These are phyloP conservation scores for Talaromyces thailandensis DNA, from an alignment of 495 filamentous ascomycete species.

Conservation along the genomic window DNA sequence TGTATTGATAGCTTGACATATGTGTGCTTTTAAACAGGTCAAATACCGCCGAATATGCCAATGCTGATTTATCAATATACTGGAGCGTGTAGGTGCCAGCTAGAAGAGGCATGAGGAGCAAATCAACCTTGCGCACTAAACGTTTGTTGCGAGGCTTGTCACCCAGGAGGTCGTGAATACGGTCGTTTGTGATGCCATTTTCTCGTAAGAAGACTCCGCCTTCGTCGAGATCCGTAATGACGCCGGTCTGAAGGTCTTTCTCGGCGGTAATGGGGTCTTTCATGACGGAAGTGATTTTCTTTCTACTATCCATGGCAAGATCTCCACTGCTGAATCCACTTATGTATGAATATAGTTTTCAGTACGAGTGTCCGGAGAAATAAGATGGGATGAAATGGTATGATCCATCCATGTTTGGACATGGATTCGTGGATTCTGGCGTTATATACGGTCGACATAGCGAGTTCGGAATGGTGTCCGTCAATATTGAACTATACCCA, in stretches of 20 bases:
- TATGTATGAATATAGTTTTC: background rate
- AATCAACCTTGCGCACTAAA: slow-evolving; percentile 30
- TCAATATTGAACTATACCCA: background rate
- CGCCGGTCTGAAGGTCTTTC: slow-evolving; percentile 21
- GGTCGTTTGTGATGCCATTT: slow-evolving; percentile 17
- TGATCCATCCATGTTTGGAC: background rate
- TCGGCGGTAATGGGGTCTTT: slow-evolving; percentile 8
- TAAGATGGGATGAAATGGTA: background rate
- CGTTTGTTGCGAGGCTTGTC: slow-evolving; percentile 17
- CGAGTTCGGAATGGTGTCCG: background rate
- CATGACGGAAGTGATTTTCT: background rate
- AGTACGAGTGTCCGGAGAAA: background rate
- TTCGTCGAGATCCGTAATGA: slow-evolving; percentile 22
- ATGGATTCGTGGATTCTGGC: background rate
- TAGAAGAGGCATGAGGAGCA: slow-evolving; percentile 40
- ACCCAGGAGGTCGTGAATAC: slow-evolving; percentile 13
- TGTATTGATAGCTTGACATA: slow-evolving; percentile 35
- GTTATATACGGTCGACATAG: slow-evolving; percentile 5
- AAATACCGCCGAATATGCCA: slow-evolving; percentile 27
- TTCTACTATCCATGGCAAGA: background rate
- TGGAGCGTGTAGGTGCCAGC: slow-evolving; percentile 39
- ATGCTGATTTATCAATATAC: slow-evolving; percentile 30
- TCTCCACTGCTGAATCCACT: background rate
- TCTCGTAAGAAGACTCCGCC: slow-evolving; percentile 24
- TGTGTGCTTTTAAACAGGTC: slow-evolving; percentile 21